Evolutionary conservation across 331 rosid species (phyloP).

Genomic region (Quercus phellos): DNA sequence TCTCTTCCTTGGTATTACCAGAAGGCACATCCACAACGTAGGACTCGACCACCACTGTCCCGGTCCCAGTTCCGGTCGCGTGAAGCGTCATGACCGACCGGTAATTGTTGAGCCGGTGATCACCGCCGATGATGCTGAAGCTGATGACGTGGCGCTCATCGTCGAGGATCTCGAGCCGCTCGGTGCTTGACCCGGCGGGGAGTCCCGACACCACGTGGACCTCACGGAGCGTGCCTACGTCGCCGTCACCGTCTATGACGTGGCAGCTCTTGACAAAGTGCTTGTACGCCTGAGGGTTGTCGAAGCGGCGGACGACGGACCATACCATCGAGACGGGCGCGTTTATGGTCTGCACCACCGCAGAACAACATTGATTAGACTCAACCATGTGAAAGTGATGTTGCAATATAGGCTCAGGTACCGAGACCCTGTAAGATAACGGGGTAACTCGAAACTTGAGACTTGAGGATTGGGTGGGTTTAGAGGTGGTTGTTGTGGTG

Average conservation of each 20-base stretch:
- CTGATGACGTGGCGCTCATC: conserved; percentile 86
- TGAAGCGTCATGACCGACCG: conserved; percentile 86
- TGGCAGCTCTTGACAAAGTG: conserved; percentile 88
- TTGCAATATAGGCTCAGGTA: conserved; percentile 26
- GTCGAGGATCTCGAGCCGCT: conserved; percentile 86
- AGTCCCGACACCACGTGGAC: conserved; percentile 82
- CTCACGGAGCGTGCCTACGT: conserved; percentile 74
- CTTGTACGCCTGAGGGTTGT: conserved; percentile 85
- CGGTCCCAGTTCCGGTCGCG: conserved; percentile 20
- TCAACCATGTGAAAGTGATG: conserved; percentile 51
- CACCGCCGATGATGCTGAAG: conserved; percentile 90
- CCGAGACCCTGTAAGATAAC: neutral
- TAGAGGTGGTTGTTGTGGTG: conserved; percentile 32
- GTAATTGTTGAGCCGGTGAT: conserved; percentile 79
- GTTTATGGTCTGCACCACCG: conserved; percentile 52
- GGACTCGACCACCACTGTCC: conserved; percentile 77
- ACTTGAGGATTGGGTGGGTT: conserved; percentile 23
- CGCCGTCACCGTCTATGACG: conserved; percentile 53
- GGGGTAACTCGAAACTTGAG: conserved; percentile 10
- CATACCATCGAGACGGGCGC: conserved; percentile 69
- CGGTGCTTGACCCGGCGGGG: conserved; percentile 86
- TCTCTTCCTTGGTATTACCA: conserved; percentile 86
- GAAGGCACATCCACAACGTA: conserved; percentile 79
- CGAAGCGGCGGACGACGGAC: conserved; percentile 83
- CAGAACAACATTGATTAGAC: conserved; percentile 69